phyloP scores from a whole-genome alignment of 805 yeast genomes.

The Hanseniaspora thailandica region DNA sequence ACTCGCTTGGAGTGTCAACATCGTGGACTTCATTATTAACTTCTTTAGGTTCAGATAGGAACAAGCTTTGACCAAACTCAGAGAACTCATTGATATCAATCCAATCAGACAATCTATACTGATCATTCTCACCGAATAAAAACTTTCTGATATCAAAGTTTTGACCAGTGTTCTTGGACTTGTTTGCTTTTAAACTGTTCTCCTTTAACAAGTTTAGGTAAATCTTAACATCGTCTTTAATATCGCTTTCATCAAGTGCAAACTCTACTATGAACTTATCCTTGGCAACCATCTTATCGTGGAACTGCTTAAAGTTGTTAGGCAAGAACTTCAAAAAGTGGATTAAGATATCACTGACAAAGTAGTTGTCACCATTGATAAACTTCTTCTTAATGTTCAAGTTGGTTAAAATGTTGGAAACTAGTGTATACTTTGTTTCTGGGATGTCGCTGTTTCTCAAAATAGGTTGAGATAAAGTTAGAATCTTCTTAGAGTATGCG shows the following conservation, averaged over 20 bases:
- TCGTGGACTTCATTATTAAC: background rate
- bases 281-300: background rate
- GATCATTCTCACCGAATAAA: conserved; percentile 20
- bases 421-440: conserved; percentile 12
- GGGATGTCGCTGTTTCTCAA: conserved; percentile 23
- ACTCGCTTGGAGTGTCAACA: background rate
- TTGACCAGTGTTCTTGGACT: conserved; percentile 13
- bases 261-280: background rate
- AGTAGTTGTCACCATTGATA: conserved; percentile 1
- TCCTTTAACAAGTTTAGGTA: background rate
- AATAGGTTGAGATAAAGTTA: conserved; percentile 23
- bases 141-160: conserved; percentile 18
- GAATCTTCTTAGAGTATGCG: conserved; percentile 21
- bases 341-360: background rate
- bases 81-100: conserved; percentile 17
- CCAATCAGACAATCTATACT: conserved; percentile 11
- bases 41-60: background rate
- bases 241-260: background rate
- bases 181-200: conserved; percentile 5
- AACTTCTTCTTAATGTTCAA: background rate
- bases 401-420: background rate
- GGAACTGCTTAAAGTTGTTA: background rate
- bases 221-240: background rate
- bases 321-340: conserved; percentile 3
- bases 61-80: background rate